Evolutionary conservation across 2,329 filamentous ascomycete species (phyloP), one percentile per base, ranked within the genome.

Genomic region (Aspergillus intermedius): DNA sequence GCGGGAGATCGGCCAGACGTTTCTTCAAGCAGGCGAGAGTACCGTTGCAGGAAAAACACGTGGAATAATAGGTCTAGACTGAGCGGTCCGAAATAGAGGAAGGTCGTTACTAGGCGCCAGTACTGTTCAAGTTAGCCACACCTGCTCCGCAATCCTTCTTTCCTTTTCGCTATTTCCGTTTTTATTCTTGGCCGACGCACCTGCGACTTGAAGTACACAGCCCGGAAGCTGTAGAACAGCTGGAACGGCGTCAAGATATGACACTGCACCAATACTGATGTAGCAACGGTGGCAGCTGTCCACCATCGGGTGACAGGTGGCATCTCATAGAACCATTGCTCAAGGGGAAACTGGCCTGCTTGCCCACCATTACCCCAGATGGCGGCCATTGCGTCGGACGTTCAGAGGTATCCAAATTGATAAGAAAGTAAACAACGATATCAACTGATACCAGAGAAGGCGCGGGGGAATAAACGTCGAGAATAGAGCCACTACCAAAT

Each of bases 321-420:
- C 87, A 96, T 96, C 70, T 98, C 93, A 79, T 89, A 96, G 71
- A 96, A 97, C 93, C 93, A 98, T 59, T 91, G 86, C 71, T 97
- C 93, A 6, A 98, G 79, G 39, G 91, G 93, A 63, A 95, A 77
- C 54, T 80, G 78, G 48, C 76, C 75, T 54, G 74, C 74, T 49
- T 73, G 70, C 12, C 64, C 71, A 43, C 65, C 71, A 54, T 72
- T 72, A 28, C 68, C 72, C 63, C 69, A 73, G 37, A 74, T 57
- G 41, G 67, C 71, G 48, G 70, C 71, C 71, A 74, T 74, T 42
- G 50, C 61, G 44, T 44, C 44, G 45, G 19, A 42, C n/a, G 21
- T 46, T 37, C 22, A 44, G 42, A 37, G 15, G 21, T 21, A 37
- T 17, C 34, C 32, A 37, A 44, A 32, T 15, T 5, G 13, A 25